Base-by-base conservation (phyloP, 2,329 filamentous ascomycete genomes). In the Catunica adiposa region DNA sequence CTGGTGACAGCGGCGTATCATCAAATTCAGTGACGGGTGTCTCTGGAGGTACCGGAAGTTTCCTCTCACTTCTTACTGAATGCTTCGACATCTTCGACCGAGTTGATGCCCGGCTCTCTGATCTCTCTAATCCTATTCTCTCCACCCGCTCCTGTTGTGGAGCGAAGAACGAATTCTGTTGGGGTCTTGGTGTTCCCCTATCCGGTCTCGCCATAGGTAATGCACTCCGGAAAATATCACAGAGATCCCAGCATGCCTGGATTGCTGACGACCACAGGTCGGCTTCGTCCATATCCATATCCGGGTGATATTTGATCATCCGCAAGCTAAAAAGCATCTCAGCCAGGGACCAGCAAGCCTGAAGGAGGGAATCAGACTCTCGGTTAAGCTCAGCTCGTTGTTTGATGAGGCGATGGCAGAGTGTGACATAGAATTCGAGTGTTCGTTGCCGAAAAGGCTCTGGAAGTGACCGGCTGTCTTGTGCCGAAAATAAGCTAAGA, bases 391-490 rank as follows among this genome's bases (percentile, higher is more conserved):
- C 83, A 54, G 79, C 84, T 57, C 86, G 79, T 67, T 95, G 88
- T 67, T 94, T 96, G 89, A 96, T 96, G n/a, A 96, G 70, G 40
- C 90, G 82, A 67, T 96, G 90, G 64, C 90, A 96, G 2, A 97
- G 68, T 0, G 90, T 94, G 61, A 95, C 84, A 64, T 96, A 96
- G 63, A 96, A 96, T 63, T 96, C 90, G 56, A 97, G 68, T 0
- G 90, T 96, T 58, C 89, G 76, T 67, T 96, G 89, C 54, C 84
- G 79, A 65, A 97, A 96, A 0, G 84, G 80, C 63, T 94, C 86
- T 0, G 89, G 90, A 3, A 96, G 72, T 55, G 79, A 83, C 31
- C 84, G 80, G 65, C 69, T 72, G 61, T 94, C 88, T 63, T 95
- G 88, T 1, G 88, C 89, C 64, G 90, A 95, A 70, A 90, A 96